Evolutionary conservation across 2,329 filamentous ascomycete genomes (phyloP).

Genomic region (Exophiala aquamarina): DNA sequence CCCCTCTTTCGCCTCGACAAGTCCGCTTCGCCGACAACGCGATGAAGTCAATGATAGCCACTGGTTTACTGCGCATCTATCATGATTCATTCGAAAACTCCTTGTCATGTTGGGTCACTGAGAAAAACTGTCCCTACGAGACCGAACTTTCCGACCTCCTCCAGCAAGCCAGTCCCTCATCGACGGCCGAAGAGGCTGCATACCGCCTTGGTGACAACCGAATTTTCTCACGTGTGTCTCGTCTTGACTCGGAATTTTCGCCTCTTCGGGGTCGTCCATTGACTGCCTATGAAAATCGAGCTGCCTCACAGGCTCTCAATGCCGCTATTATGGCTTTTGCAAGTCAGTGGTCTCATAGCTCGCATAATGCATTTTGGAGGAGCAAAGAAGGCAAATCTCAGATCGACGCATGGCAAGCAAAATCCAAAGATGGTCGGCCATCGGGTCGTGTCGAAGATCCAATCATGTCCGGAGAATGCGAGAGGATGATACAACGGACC

Average conservation of each 20-base stretch:
- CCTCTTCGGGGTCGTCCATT: conserved; percentile 38
- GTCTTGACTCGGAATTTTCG: conserved; percentile 40
- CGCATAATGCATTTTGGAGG: conserved; percentile 22
- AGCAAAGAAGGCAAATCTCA: conserved; percentile 19
- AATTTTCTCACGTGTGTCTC: conserved; percentile 45
- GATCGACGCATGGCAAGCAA: conserved; percentile 8
- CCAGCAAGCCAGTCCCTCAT: conserved; percentile 26
- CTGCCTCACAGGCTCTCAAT: conserved; percentile 42
- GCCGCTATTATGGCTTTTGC: conserved; percentile 46
- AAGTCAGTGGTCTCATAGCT: conserved; percentile 39
- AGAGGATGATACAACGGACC: conserved; percentile 37
- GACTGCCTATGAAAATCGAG: conserved; percentile 38
- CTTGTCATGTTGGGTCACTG: conserved; percentile 24
- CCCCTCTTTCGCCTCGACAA: conserved; percentile 8
- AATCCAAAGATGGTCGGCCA: background rate
- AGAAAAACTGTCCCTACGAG: conserved; percentile 35
- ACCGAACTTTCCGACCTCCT: conserved; percentile 26
- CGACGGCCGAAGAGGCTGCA: conserved; percentile 44
- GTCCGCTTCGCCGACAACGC: conserved; percentile 34
- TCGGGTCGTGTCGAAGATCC: conserved; percentile 1
- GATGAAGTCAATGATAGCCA: conserved; percentile 40
- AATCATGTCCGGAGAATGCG: conserved; percentile 21
- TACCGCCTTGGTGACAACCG: conserved; percentile 47
- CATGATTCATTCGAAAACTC: conserved; percentile 24
- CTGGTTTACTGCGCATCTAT: conserved; percentile 21